Conservation (phyloP, 2,329 filamentous ascomycete species). For the Trichoderma gracile region DNA sequence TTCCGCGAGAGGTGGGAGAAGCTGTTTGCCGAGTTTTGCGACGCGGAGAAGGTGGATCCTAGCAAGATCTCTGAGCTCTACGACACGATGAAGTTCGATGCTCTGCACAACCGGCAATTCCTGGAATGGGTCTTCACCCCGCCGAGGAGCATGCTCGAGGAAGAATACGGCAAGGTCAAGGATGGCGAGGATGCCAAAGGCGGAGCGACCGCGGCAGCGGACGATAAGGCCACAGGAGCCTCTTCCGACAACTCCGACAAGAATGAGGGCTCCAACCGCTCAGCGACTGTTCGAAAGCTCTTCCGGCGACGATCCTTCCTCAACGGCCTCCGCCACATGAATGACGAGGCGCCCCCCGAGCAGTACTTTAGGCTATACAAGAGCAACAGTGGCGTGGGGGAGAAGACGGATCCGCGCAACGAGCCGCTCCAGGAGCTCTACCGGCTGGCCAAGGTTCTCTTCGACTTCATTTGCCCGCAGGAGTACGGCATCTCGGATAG, state of each 20-base stretch:
- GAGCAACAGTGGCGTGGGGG: constrained; percentile 62
- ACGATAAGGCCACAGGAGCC: constrained; percentile 39
- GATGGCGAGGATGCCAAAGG: constrained; percentile 44
- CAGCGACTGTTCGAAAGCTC: constrained; percentile 46
- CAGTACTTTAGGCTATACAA: constrained; percentile 91
- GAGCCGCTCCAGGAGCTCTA: constrained; percentile 91
- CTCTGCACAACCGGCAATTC: constrained; percentile 93
- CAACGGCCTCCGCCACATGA: constrained; percentile 51
- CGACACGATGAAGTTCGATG: constrained; percentile 99
- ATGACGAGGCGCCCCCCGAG: constrained; percentile 60
- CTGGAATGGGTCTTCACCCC: constrained; percentile 97
- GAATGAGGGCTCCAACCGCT: constrained; percentile 43
- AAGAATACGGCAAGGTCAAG: constrained; percentile 57
- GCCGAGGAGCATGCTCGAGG: constrained; percentile 72
- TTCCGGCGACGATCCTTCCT: constrained; percentile 64
- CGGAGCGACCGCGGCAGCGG: constrained; percentile 29
- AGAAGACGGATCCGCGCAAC: constrained; percentile 80
- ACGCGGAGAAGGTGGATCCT: constrained; percentile 96
- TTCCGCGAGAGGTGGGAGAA: constrained; percentile 99
- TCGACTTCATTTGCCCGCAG: constrained; percentile 97
- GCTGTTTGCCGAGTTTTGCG: constrained; percentile 92
- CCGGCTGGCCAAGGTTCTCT: constrained; percentile 88
- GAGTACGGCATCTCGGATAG: constrained; percentile 95
- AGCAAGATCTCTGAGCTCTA: constrained; percentile 98
- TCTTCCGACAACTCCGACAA: constrained; percentile 43